Conservation (phyloP, 768 basidiomycete species). For the Mycena filopes region DNA sequence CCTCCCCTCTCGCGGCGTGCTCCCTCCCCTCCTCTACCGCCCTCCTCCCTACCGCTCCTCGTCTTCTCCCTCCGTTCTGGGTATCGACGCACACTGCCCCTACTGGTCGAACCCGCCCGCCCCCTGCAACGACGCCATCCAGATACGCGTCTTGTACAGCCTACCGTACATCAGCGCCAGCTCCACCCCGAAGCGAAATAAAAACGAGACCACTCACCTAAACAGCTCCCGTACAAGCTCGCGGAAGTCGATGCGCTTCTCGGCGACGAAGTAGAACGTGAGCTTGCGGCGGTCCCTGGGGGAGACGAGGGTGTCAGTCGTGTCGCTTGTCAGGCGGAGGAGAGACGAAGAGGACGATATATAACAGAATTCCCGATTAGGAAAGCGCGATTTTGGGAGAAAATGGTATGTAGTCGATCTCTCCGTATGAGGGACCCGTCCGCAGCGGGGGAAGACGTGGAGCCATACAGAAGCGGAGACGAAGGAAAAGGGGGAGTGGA, state of each 20-base stretch:
- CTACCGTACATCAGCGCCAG: conserved; percentile 47
- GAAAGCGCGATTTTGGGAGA: background rate
- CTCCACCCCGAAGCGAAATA: too few species aligned
- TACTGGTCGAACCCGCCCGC: conserved; percentile 34
- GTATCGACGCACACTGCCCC: background rate
- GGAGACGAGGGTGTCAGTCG: background rate
- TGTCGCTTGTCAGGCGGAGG: background rate
- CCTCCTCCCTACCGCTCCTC: background rate
- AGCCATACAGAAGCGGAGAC: too few species aligned
- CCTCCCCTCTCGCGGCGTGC: background rate
- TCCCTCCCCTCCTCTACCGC: background rate
- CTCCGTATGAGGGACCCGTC: background rate
- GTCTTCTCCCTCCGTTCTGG: background rate
- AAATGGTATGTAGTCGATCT: too few species aligned
- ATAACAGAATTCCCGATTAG: background rate
- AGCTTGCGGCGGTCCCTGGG: conserved; percentile 95
- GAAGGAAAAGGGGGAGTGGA: too few species aligned
- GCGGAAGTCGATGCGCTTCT: conserved; percentile 95
- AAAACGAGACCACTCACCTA: conserved; percentile 63
- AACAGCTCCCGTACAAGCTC: conserved; percentile 96
- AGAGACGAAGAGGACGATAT: background rate
- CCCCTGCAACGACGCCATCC: conserved; percentile 89
- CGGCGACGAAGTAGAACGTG: conserved; percentile 97
- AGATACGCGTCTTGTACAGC: conserved; percentile 93
- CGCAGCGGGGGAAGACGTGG: too few species aligned